A percentile compares a stretch with the other conserved stretches of the same genome.
These are phyloP conservation scores for Aspergillus cavernicola DNA, from an alignment of 495 filamentous ascomycete species.

Conservation along the genomic window DNA sequence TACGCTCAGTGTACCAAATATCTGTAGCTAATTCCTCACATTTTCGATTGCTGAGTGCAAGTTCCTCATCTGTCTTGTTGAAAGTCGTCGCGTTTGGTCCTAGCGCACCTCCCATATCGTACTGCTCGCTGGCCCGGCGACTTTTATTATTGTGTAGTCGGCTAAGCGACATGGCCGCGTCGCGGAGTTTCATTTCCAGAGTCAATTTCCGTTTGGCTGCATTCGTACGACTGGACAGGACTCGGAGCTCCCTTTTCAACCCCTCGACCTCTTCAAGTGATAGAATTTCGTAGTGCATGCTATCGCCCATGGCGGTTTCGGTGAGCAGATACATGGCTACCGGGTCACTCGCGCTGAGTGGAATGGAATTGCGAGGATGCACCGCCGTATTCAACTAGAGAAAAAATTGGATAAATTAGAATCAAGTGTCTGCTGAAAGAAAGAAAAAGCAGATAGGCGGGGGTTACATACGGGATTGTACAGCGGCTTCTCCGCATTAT, in stretches of 20 bases:
- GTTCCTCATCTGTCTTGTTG: constrained; percentile 68
- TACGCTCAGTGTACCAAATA: constrained; percentile 70
- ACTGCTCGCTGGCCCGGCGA: constrained; percentile 32
- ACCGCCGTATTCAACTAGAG: constrained; percentile 27
- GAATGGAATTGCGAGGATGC: constrained; percentile 39
- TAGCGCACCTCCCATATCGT: constrained; percentile 38
- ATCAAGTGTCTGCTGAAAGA: too few species aligned
- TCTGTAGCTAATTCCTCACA: constrained; percentile 83
- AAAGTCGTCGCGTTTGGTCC: constrained; percentile 33
- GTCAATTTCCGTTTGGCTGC: constrained; percentile 74
- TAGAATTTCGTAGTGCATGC: constrained; percentile 75
- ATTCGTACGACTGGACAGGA: constrained; percentile 70
- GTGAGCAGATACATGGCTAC: constrained; percentile 81
- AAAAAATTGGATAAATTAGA: neutral
- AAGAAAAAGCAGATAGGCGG: too few species aligned
- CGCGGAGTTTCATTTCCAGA: constrained; percentile 90
- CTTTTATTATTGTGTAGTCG: constrained; percentile 64
- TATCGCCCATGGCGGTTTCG: constrained; percentile 88
- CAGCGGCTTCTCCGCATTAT: constrained; percentile 32
- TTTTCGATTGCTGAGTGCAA: constrained; percentile 67
- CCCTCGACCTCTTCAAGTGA: constrained; percentile 87
- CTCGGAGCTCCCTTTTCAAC: constrained; percentile 77
- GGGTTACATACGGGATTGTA: constrained; percentile 39
- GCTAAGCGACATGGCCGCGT: constrained; percentile 83
- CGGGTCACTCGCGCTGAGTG: constrained; percentile 50